Percentiles rank a stretch among this genome's conserved stretches.
Conservation (phyloP, 352 stramenopile species). For the Phytophthora pini region DNA sequence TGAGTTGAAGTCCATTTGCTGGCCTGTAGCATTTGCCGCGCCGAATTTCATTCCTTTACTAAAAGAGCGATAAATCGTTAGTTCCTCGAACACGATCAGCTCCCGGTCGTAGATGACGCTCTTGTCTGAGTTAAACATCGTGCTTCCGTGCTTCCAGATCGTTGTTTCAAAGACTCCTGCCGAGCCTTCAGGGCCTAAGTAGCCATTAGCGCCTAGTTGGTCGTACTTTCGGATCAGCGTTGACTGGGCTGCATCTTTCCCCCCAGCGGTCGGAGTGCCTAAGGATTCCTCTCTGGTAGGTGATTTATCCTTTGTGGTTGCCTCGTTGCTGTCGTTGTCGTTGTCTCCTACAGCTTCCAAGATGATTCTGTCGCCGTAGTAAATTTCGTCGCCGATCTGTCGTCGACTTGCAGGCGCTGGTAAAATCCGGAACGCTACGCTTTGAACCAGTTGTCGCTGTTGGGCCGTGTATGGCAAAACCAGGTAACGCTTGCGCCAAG, state of each 20-base stretch:
- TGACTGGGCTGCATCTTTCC: conserved; percentile 23
- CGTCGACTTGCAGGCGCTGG: conserved; percentile 61
- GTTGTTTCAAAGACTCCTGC: conserved; percentile 82
- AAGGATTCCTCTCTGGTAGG: conserved; percentile 23
- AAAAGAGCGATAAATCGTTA: conserved; percentile 85
- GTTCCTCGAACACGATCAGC: conserved; percentile 77
- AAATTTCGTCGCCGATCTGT: conserved; percentile 68
- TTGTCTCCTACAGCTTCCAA: conserved; percentile 58
- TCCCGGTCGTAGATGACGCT: conserved; percentile 81
- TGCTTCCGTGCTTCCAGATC: conserved; percentile 85
- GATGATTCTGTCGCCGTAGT: conserved; percentile 81
- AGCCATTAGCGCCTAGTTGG: conserved; percentile 77
- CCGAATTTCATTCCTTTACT: conserved; percentile 62
- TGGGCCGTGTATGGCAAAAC: conserved; percentile 78
- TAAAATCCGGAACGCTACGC: conserved; percentile 78
- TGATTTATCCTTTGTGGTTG: conserved; percentile 20
- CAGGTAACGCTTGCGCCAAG: conserved; percentile 85
- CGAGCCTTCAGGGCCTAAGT: conserved; percentile 79
- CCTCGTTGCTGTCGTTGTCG: conserved; percentile 19
- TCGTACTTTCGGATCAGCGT: conserved; percentile 80
- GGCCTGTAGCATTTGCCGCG: conserved; percentile 26
- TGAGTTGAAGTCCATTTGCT: conserved; percentile 59
- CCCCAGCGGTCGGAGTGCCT: conserved; percentile 9
- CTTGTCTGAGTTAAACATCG: conserved; percentile 85
- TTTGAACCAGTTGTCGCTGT: conserved; percentile 72